Evolutionary conservation across 345 rosid species (phyloP), one percentile per base, ranked within the genome.

Genomic region (Linum usitatissimum): DNA sequence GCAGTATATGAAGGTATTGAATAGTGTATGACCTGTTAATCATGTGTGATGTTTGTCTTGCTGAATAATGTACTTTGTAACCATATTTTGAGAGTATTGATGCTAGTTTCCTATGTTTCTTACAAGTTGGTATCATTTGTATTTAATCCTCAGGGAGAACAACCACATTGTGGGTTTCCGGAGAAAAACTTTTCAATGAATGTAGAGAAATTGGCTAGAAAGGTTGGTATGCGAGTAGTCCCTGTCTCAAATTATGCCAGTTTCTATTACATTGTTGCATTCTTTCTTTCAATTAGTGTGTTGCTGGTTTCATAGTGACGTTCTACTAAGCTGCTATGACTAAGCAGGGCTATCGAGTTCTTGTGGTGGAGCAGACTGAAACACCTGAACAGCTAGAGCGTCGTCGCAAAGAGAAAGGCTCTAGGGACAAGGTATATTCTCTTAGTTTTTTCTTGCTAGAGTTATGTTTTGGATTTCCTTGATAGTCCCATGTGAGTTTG

Each of bases 91-190:
- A 3, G 19, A 23, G 51, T 64, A 20, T 61, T 53, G 18, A 62
- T 62, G 51, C 30, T 34, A 18, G 18, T 42, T 68, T 39, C 19
- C 38, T 20, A 15, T 21, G 8, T n/a, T 30, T 57, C 51, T 31
- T 18, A 9, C 13, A 45, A 59, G 31, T 59, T 19, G 60, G 13
- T 64, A 15, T 54, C 65, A 68, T 55, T 36, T 49, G 34, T 64
- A 48, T 45, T 57, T 58, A 39, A 59, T 75, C 61, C 61, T 20
- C 59, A 93, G 99, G 99, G 99, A 63, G 99, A 86, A 42, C 99
- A 93, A 75, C 99, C 99, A 58, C 99, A 93, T 68, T 93, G 99
- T 84, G 99, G 99, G 65, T 93, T 93, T 80, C 99, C 99, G 3
- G 99, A 93, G 81, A 87, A 66, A 71, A 93, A 90, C 78, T 93